phyloP scores from a whole-genome alignment of 1,139 yeast species.

The Taiozyma sp. region DNA sequence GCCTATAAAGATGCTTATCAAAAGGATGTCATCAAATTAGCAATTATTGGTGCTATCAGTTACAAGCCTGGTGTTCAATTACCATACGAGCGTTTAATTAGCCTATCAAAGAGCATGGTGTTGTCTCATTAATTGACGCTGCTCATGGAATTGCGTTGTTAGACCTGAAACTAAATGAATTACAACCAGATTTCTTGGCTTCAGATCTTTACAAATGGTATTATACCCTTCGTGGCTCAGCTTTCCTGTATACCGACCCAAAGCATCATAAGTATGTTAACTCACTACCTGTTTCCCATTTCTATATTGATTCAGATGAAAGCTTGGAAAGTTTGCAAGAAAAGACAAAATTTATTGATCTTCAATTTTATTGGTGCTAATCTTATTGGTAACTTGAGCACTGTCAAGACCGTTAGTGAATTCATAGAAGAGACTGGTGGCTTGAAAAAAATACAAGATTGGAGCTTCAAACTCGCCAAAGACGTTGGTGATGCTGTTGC shows the following conservation, averaged over 20 bases:
- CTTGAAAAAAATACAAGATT: slow-evolving; percentile 40
- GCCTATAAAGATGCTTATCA: too few species aligned
- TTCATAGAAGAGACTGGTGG: slow-evolving; percentile 53
- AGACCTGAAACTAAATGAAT: slow-evolving; percentile 38
- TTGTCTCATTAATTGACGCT: slow-evolving; percentile 62
- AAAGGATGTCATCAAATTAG: slow-evolving; percentile 30
- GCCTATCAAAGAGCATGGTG: slow-evolving; percentile 44
- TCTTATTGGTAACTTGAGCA: slow-evolving; percentile 22
- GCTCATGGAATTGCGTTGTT: slow-evolving; percentile 66
- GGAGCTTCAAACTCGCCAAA: slow-evolving; percentile 40
- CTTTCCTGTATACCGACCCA: slow-evolving; percentile 54
- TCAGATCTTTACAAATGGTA: slow-evolving; percentile 73
- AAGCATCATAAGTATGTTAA: slow-evolving; percentile 48
- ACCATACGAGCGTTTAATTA: slow-evolving; percentile 49
- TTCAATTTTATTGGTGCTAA: slow-evolving; percentile 37
- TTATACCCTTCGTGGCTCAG: slow-evolving; percentile 54
- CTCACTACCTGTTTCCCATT: slow-evolving; percentile 54
- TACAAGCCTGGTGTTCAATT: slow-evolving; percentile 61
- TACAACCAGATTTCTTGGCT: slow-evolving; percentile 58
- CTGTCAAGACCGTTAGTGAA: slow-evolving; percentile 36
- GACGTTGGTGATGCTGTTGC: slow-evolving; percentile 35
- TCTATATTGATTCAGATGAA: slow-evolving; percentile 31
- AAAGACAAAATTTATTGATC: slow-evolving; percentile 31
- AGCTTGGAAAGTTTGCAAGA: slow-evolving; percentile 24
- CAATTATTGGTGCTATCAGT: slow-evolving; percentile 56